Base-by-base conservation (phyloP, 257 asterid species). In the Echium plantagineum region DNA sequence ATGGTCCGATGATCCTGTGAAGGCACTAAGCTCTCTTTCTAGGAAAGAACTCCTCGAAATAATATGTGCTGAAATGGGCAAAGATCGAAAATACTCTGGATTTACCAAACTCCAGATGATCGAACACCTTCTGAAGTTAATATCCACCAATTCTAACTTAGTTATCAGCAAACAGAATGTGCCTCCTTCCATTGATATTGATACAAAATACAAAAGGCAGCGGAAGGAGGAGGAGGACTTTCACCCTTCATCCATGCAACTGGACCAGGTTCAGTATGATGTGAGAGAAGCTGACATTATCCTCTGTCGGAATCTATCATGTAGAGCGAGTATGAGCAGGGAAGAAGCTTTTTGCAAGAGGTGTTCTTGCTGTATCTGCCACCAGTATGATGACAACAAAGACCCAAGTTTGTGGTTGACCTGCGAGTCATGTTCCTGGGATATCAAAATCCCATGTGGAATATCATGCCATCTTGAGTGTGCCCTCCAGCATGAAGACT, bases 391-490 rank as follows among this genome's bases (percentile, higher is more conserved):
- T 64, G 96, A 89, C 63, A 89, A 89, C 61, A 89, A 89, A 77
- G 96, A 89, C 69, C 95, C 96, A 2, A 77, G 90, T 68, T 66
- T 88, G 66, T 88, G 96, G 96, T 68, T 88, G 57, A 77, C 71
- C 57, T 88, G 96, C 65, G 74, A 76, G 62, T 74, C 85, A 0
- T 85, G 82, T 71, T 79, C 86, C 62, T 88, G 79, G 0, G 82
- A 80, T 69, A 69, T 73, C 63, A 78, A 70, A 17, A 66, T 60
- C 13, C 77, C 94, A 1, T 89, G 96, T 71, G 87, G 90, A 57
- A 77, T 85, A 84, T 85, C 95, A 9, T 89, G 90, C 77, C 96
- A 89, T 75, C 83, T 89, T 48, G 85, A 83, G 66, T 89, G 96
- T 68, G 86, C 87, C 22, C 80, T 89, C 51, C 71, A 76, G 53